Conservation (phyloP, 768 basidiomycete genomes). For the Thelephora aurantiotincta region DNA sequence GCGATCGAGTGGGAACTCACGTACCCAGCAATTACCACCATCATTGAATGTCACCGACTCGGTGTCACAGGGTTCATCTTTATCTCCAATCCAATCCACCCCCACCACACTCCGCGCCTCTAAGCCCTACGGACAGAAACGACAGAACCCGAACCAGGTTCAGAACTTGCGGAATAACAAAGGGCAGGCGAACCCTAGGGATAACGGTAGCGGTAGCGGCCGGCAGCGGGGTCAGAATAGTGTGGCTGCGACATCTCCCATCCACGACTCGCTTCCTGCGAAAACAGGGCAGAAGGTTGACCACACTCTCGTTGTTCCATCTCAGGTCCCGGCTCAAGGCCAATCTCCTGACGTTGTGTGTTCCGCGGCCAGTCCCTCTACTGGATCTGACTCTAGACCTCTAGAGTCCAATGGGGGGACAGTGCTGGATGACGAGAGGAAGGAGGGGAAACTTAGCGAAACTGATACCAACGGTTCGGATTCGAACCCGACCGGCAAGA, state of each 20-base stretch:
- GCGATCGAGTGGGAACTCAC: not conserved
- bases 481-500: no score
- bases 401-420: no score
- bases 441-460: no score
- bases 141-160: constrained; percentile 7
- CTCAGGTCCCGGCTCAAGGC: no score
- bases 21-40: not conserved
- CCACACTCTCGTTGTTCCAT: no score
- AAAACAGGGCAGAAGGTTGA: not conserved
- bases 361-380: no score
- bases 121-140: constrained; percentile 7
- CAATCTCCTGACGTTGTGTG: no score
- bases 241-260: not conserved
- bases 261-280: not conserved
- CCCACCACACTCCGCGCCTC: not conserved
- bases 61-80: not conserved
- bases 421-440: no score
- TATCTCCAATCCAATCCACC: constrained; percentile 1
- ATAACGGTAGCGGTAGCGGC: not conserved
- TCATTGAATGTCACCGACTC: not conserved
- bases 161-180: constrained; percentile 3
- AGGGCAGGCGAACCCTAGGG: constrained; percentile 9
- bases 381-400: no score
- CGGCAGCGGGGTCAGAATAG: constrained; percentile 3
- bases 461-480: no score